Evolutionary conservation across 805 yeast genomes (phyloP).

Genomic region (Hanseniaspora guilliermondii): DNA sequence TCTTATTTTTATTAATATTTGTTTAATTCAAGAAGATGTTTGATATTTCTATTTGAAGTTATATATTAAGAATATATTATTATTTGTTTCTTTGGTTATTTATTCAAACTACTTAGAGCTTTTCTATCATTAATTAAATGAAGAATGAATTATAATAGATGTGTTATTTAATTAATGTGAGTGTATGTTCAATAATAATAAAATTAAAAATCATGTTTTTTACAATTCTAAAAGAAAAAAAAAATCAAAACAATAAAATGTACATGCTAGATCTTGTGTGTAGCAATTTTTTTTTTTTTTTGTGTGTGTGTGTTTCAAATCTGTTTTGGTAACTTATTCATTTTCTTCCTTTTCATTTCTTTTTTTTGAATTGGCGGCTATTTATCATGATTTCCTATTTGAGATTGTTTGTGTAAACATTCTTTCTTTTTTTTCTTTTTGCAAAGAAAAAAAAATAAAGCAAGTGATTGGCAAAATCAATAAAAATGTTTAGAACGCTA

Average conservation of each 20-base stretch:
- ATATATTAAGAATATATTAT: too few species aligned
- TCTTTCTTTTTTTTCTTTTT: not conserved
- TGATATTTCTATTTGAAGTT: too few species aligned
- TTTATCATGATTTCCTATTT: not conserved
- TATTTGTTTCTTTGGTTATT: too few species aligned
- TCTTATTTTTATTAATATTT: too few species aligned
- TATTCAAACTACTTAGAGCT: too few species aligned
- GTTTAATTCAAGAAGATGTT: too few species aligned
- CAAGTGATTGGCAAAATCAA: too few species aligned
- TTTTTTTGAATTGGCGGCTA: not conserved
- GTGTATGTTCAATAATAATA: not conserved
- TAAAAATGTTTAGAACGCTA: too few species aligned
- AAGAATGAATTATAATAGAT: too few species aligned
- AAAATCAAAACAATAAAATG: not conserved
- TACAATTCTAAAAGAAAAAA: not conserved
- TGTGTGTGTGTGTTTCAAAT: not conserved
- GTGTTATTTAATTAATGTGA: too few species aligned
- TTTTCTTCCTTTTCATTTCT: not conserved
- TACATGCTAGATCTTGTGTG: not conserved
- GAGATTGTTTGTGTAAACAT: constrained; percentile 2
- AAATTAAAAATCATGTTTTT: not conserved
- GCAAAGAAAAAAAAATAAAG: not conserved
- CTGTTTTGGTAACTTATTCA: not conserved
- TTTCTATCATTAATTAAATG: too few species aligned
- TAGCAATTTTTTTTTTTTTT: not conserved